Evolutionary conservation across 352 stramenopile genomes (phyloP), one percentile per base, ranked within the genome.

Genomic region (Thraustotheca clavata): DNA sequence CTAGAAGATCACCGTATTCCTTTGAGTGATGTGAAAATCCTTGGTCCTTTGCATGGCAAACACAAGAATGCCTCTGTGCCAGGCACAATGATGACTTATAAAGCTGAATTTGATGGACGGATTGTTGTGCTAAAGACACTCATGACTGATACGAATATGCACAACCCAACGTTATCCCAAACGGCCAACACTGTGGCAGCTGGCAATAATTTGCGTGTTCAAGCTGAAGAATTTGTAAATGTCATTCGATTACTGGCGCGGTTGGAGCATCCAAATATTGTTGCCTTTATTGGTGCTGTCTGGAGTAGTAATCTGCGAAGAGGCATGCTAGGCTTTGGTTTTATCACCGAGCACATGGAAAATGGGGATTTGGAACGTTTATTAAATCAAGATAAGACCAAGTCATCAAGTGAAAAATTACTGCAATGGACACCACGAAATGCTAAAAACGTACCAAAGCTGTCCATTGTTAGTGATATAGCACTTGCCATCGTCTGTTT

Each of bases 61-160:
- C 52, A 38, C 24, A 36, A 36, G 20, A 36, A 57, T n/a, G 48
- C 48, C 3, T 57, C 26, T 1, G 48, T 36, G 48, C 26, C 48
- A 2, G 55, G 27, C 39, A 40, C 27, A 3, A 52, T 39, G 36
- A 65, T 65, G 57, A 27, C 57, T 12, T 65, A 65, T 46, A 65
- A 65, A 32, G 57, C 57, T 22, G 12, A 54, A 26, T 65, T 65
- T 43, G 47, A 65, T 33, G 57, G 47, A 11, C 57, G 57, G 29
- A 18, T 65, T 27, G 57, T 65, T 0, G 57, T 65, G 38, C 57
- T 65, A 29, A 65, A 65, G 57, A 65, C 57, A 16, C 38, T 65
- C 20, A 65, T 43, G 57, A 65, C 57, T n/a, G 57, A 65, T 2
- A 52, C 43, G 11, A 9, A 43, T 20, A 43, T 43, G 38, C 38